Evolutionary conservation across 108 stramenopile genomes (phyloP).

Genomic region (Skeletonema marinoi): DNA sequence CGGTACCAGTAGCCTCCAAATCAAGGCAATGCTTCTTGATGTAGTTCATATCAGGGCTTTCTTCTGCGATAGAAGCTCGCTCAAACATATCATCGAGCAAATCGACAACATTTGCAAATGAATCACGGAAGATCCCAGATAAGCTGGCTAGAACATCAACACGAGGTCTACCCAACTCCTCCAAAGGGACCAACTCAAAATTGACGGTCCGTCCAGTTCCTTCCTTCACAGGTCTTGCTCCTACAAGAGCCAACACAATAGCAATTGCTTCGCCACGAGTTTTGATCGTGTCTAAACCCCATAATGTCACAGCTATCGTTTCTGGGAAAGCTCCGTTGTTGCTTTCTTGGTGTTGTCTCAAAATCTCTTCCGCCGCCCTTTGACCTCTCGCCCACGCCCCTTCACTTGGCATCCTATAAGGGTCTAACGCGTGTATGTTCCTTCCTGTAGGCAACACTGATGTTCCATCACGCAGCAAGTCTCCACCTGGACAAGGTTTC

Average conservation of each 20-base stretch:
- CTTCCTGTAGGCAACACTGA: conserved; percentile 83
- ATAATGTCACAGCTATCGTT: conserved; percentile 79
- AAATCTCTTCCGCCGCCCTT: conserved; percentile 73
- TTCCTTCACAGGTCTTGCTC: conserved; percentile 82
- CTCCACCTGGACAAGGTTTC: conserved; percentile 76
- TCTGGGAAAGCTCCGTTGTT: conserved; percentile 75
- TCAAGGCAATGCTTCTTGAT: conserved; percentile 74
- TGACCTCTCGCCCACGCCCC: conserved; percentile 79
- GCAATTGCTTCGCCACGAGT: conserved; percentile 85
- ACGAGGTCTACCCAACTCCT: conserved; percentile 77
- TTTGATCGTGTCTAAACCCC: conserved; percentile 90
- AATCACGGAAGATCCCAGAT: conserved; percentile 85
- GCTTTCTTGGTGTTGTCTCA: conserved; percentile 65
- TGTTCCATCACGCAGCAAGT: conserved; percentile 74
- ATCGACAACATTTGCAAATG: conserved; percentile 88
- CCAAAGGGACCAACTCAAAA: conserved; percentile 78
- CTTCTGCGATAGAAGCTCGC: conserved; percentile 63
- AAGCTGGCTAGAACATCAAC: conserved; percentile 85
- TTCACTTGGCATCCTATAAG: conserved; percentile 85
- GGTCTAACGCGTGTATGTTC: conserved; percentile 87
- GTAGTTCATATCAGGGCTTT: conserved; percentile 75
- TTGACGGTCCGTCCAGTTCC: conserved; percentile 76
- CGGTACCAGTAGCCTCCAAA: conserved; percentile 59
- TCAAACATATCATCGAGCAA: conserved; percentile 88
- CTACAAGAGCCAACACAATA: conserved; percentile 82